phyloP scores from a whole-genome alignment of 2,329 filamentous ascomycete species.

The Pyrenophora graminea region DNA sequence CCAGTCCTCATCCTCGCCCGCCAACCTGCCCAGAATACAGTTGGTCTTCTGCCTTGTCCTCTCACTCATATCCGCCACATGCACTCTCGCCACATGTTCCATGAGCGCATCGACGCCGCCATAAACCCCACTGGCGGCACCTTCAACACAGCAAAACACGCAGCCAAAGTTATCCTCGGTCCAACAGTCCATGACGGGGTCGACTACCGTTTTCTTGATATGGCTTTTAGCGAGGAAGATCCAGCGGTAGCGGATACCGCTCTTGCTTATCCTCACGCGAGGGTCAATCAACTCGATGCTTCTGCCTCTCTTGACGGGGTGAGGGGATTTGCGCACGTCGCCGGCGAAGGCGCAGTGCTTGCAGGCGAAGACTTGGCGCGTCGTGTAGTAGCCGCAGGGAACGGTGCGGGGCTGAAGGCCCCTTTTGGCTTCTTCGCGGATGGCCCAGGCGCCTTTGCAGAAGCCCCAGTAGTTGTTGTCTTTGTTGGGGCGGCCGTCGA shows the following conservation, averaged over 20 bases:
- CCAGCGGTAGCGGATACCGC: constrained; percentile 45
- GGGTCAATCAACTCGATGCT: constrained; percentile 38
- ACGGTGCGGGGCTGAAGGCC: constrained; percentile 36
- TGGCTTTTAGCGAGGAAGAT: constrained; percentile 47
- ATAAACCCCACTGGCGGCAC: constrained; percentile 40
- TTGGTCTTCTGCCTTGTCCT: constrained; percentile 36
- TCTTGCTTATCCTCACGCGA: constrained; percentile 25
- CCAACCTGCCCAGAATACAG: constrained; percentile 44
- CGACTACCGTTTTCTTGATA: constrained; percentile 20
- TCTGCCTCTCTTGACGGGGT: constrained; percentile 35
- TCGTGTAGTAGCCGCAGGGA: constrained; percentile 44
- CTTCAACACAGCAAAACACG: constrained; percentile 41
- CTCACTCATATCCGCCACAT: constrained; percentile 38
- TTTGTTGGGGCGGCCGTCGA: constrained; percentile 44
- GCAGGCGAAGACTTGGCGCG: constrained; percentile 43
- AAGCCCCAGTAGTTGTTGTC: constrained; percentile 50
- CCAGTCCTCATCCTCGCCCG: constrained; percentile 40
- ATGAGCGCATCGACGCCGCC: constrained; percentile 47
- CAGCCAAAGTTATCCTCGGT: constrained; percentile 41
- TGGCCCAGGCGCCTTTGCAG: constrained; percentile 48
- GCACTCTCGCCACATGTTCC: constrained; percentile 45
- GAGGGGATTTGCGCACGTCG: constrained; percentile 25
- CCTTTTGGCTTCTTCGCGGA: constrained; percentile 41
- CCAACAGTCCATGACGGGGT: constrained; percentile 1
- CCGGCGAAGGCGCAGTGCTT: constrained; percentile 43